Evolutionary conservation across 768 basidiomycete species (phyloP).

Genomic region (Coprinellus micaceus): DNA sequence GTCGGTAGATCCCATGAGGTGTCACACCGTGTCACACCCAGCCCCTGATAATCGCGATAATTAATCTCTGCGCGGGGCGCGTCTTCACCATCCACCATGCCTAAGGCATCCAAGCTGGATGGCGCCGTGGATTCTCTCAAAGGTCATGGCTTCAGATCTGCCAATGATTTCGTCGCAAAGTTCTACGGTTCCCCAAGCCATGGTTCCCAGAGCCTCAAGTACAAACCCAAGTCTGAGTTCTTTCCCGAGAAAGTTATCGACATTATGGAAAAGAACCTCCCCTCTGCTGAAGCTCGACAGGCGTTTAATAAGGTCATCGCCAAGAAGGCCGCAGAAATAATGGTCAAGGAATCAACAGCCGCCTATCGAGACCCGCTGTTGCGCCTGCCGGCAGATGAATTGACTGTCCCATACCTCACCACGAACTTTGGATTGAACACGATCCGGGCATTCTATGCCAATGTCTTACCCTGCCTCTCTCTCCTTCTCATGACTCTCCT

Average conservation of each 20-base stretch:
- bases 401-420: not conserved
- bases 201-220: not conserved
- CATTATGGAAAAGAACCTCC: not conserved
- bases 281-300: not conserved
- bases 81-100: no score
- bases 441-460: not conserved
- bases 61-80: no score
- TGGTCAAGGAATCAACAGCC: not conserved
- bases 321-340: not conserved
- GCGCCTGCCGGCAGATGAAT: not conserved
- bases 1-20: no score
- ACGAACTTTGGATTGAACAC: not conserved
- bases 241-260: not conserved
- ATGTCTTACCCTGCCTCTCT: not conserved
- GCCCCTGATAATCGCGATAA: no score
- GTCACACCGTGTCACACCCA: no score
- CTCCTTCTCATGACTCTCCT: not conserved
- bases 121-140: no score
- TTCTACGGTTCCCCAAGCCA: not conserved
- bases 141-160: no score
- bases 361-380: not conserved
- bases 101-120: no score
- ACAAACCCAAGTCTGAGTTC: not conserved
- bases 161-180: not conserved
- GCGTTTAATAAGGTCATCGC: not conserved